Evolutionary conservation across 106 monocot species (phyloP).

Genomic region (Apostasia shenzhenica): DNA sequence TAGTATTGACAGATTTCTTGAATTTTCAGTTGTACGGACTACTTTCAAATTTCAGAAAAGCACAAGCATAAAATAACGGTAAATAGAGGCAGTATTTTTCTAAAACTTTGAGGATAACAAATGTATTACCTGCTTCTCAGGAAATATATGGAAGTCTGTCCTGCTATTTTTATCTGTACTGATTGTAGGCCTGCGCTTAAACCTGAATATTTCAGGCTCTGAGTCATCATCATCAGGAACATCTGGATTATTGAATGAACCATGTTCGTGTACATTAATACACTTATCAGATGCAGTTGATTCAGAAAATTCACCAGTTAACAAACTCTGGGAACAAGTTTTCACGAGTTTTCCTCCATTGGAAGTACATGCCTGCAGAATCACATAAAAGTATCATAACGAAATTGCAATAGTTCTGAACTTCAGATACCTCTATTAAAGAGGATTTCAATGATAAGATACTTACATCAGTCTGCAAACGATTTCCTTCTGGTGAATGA

Average conservation of each 20-base stretch:
- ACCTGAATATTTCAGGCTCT: slow-evolving; percentile 62
- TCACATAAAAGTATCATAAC: too few relatives aligned
- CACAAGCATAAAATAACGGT: too few relatives aligned
- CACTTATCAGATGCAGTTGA: slow-evolving; percentile 14
- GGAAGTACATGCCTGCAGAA: background rate
- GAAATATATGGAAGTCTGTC: slow-evolving; percentile 1
- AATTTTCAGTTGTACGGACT: too few relatives aligned
- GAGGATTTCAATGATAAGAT: background rate
- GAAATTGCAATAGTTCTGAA: too few relatives aligned
- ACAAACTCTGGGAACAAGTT: slow-evolving; percentile 2
- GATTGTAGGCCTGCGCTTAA: slow-evolving; percentile 42
- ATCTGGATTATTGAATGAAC: background rate
- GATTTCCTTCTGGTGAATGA: background rate
- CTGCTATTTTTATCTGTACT: slow-evolving; percentile 14
- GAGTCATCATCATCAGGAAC: slow-evolving; percentile 41
- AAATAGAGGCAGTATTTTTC: too few relatives aligned
- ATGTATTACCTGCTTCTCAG: slow-evolving; percentile 40
- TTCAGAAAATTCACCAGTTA: background rate
- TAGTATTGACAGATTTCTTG: too few relatives aligned
- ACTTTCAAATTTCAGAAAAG: too few relatives aligned
- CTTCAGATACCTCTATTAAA: background rate
- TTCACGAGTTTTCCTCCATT: background rate
- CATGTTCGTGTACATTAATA: background rate
- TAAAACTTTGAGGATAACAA: too few relatives aligned
- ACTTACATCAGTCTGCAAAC: slow-evolving; percentile 6